Evolutionary conservation across 768 basidiomycete species (phyloP), one percentile per base, ranked within the genome.

Genomic region (Xerocomellus dryophilus): DNA sequence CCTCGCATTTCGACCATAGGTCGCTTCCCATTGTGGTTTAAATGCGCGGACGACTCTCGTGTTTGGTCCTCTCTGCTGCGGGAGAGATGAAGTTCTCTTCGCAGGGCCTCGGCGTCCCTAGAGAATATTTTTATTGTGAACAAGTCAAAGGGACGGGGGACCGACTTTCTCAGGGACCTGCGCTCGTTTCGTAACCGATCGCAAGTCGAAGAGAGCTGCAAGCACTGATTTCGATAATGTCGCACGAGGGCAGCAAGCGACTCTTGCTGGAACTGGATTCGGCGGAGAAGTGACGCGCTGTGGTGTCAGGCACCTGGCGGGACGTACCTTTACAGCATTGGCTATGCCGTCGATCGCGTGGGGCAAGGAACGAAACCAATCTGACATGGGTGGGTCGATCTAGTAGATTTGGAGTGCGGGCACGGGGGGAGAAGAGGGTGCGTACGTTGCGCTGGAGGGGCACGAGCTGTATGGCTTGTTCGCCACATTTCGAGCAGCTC

Each of bases 381-480:
- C 79, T 11, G 84, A 83, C 87, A 93, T 90, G 1, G 90, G 90
- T 2, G 78, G 71, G 9, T 88, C 88, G 79, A 93, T 80, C 90
- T 93, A 61, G 47, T n/a, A 11, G 55, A 50, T 27, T 23, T 52
- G 44, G 61, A 45, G 43, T 7, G 32, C 18, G 40, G 40, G 11
- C 4, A 23, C 11, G 45, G 12, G 36, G 21, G 11, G 21, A 31
- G 20, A n/a, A 51, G 31, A 23, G 32, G 18, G 45, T 11, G 60
- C 78, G 60, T 61, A 90, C 90, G 73, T 92, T 82, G 63, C 75
- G 79, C 60, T 91, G 89, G 49, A 93, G 71, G 14, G 90, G 85
- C 21, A 83, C 74, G 43, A 92, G 72, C 53, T 89, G 85, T 42
- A 92, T 83, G 27, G 74, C 78, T 53, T 76, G 74, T 11, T 79